Base-by-base conservation (phyloP, 2,329 filamentous ascomycete species). In the Clarireedia paspali region DNA sequence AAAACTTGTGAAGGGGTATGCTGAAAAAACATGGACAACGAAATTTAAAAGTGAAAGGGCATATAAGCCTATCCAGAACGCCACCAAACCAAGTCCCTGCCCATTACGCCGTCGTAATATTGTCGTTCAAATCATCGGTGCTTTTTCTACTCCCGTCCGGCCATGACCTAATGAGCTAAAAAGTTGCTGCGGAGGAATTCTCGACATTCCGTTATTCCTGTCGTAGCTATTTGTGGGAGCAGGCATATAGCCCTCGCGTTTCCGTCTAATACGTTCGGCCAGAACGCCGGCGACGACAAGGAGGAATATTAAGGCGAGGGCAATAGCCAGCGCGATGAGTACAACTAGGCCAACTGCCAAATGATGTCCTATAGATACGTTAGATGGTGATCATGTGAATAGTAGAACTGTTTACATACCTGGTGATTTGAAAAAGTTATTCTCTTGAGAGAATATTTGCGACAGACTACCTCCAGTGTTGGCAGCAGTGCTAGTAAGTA, bases 381-480 rank as follows among this genome's bases (percentile, higher is more conserved):
- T 62, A 65, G 61, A 47, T 50, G 51, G 50, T 36, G 64, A 63
- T 59, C 57, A 26, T 51, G 23, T n/a, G 30, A 9, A 49, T 42
- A 53, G 39, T 27, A 47, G 39, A 12, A 15, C 12, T 38, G 45
- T 51, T 45, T 30, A 78, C 82, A 75, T 77, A 88, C 85, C 70
- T 63, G 74, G 71, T 57, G 78, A 74, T 26, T 75, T 78, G 73
- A 96, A 94, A 68, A 89, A 88, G 67, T 88, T 84, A 60, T 85
- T 76, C 49, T 89, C 87, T 73, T 95, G 84, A 10, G 91, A 87
- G 70, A 99, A 95, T 59, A 97, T 78, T 62, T 82, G 83, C 36
- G 87, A 84, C 66, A 99, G 81, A 64, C 83, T 91, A 49, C 91
- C 90, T 10, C 82, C 75, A 12, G 77, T 76, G 57, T 83, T 83